Percentiles rank a stretch among this genome's conserved stretches.
Evolutionary conservation across 495 filamentous ascomycete genomes (phyloP).

Genomic region (Penicillium pulvis): DNA sequence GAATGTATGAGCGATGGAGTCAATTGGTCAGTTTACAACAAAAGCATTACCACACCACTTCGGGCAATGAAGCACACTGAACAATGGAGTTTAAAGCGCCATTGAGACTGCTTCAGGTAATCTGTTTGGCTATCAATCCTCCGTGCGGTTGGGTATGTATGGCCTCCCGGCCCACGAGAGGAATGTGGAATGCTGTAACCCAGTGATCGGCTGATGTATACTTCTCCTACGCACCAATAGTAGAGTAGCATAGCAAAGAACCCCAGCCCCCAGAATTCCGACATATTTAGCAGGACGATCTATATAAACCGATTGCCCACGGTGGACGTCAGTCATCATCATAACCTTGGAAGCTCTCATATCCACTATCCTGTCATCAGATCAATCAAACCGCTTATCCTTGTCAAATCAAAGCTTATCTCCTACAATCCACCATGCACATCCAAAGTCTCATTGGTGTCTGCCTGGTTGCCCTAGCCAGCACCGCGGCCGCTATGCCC

Average conservation of each 20-base stretch:
- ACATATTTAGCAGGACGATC: not conserved
- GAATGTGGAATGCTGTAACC: constrained; percentile 27
- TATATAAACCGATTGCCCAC: constrained; percentile 19
- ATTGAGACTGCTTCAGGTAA: not conserved
- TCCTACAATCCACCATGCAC: constrained; percentile 23
- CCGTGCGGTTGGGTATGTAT: not conserved
- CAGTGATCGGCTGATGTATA: constrained; percentile 7
- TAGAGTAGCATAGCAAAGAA: not conserved
- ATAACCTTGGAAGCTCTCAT: not conserved
- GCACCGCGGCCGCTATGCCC: constrained; percentile 26
- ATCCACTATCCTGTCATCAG: not conserved
- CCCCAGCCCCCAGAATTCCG: constrained; percentile 12
- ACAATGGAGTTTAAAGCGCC: not conserved
- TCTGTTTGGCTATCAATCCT: not conserved
- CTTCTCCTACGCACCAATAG: not conserved
- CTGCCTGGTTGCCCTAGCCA: constrained; percentile 24
- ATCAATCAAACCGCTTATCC: not conserved
- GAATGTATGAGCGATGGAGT: constrained; percentile 9
- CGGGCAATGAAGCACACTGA: not conserved
- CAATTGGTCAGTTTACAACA: not conserved
- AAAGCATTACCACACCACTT: not conserved
- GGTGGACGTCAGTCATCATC: not conserved
- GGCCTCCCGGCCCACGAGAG: constrained; percentile 6
- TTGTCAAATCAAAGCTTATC: not conserved
- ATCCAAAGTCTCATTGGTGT: constrained; percentile 22